Conservation (phyloP, 2,329 filamentous ascomycete genomes). For the Aspergillus ruber region DNA sequence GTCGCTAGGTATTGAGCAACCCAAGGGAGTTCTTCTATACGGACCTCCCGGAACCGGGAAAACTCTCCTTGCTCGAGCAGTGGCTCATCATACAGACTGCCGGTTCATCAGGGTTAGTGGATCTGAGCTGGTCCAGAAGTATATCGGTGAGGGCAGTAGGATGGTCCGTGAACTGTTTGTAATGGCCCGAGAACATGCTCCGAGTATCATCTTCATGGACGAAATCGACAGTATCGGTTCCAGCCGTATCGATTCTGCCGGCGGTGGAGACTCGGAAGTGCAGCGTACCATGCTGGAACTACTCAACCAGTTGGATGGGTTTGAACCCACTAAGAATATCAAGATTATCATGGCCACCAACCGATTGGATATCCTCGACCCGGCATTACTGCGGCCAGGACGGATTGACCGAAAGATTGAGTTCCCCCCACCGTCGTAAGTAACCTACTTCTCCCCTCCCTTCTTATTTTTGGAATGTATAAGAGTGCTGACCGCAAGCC, state of each 20-base stretch:
- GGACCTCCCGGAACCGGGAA: constrained; percentile 96
- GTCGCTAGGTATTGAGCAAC: constrained; percentile 96
- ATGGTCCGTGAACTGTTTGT: constrained; percentile 99
- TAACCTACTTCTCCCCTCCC: constrained; percentile 5
- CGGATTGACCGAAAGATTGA: constrained; percentile 99
- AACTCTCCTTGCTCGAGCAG: constrained; percentile 87
- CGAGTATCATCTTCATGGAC: constrained; percentile 99
- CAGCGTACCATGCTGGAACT: constrained; percentile 98
- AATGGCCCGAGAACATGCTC: constrained; percentile 96
- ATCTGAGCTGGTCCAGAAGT: constrained; percentile 96
- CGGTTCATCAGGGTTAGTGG: constrained; percentile 98
- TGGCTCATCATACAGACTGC: constrained; percentile 97
- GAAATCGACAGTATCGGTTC: constrained; percentile 99
- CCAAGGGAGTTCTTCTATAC: constrained; percentile 94
- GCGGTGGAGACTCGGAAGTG: constrained; percentile 92
- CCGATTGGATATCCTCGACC: constrained; percentile 93
- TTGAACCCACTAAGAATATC: constrained; percentile 99
- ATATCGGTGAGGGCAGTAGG: constrained; percentile 94
- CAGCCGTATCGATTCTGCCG: constrained; percentile 90
- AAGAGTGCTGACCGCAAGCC: constrained; percentile 10
- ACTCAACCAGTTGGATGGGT: constrained; percentile 95
- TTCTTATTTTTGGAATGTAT: not conserved
- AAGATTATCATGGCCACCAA: constrained; percentile 99
- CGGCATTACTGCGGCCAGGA: constrained; percentile 87
- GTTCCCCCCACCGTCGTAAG: constrained; percentile 82